Conservation (phyloP, 176 grass and related monocot species). For the Aegilops longissima region DNA sequence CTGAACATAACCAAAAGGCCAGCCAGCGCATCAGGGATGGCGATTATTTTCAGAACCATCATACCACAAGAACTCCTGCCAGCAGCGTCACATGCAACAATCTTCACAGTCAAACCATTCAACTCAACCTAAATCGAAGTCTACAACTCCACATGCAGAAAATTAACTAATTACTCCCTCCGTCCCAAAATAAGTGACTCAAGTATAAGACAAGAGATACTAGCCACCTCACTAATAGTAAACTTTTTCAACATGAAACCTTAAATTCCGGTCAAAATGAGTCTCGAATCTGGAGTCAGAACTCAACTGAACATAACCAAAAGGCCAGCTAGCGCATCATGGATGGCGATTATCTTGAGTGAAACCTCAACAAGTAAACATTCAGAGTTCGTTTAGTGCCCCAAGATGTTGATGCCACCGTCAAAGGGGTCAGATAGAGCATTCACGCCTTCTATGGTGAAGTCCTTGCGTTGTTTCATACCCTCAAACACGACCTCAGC, state of each 20-base stretch:
- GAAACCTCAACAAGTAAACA: not conserved
- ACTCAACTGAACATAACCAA: not conserved
- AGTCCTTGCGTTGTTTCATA: not conserved
- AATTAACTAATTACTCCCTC: not conserved
- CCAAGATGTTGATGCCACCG: not conserved
- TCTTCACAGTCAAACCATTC: conserved; percentile 10
- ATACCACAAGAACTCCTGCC: not conserved
- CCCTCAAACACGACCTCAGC: conserved; percentile 27
- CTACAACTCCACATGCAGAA: conserved; percentile 10
- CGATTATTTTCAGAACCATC: not conserved
- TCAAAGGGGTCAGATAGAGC: conserved; percentile 26
- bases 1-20: not conserved
- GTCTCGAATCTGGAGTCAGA: not conserved
- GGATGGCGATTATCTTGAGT: not conserved
- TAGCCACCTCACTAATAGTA: not conserved
- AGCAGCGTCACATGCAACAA: not conserved
- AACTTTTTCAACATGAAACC: not conserved
- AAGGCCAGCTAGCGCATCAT: not conserved
- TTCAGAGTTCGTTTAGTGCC: conserved; percentile 6
- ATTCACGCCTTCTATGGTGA: conserved; percentile 19
- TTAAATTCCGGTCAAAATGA: not conserved
- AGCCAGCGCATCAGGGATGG: too few relatives aligned
- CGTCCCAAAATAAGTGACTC: too few relatives aligned
- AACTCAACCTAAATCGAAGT: not conserved
- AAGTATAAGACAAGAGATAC: not conserved